These are phyloP conservation scores for Schwanniomyces occidentalis DNA, from an alignment of 805 yeast genomes.

Conservation along the genomic window DNA sequence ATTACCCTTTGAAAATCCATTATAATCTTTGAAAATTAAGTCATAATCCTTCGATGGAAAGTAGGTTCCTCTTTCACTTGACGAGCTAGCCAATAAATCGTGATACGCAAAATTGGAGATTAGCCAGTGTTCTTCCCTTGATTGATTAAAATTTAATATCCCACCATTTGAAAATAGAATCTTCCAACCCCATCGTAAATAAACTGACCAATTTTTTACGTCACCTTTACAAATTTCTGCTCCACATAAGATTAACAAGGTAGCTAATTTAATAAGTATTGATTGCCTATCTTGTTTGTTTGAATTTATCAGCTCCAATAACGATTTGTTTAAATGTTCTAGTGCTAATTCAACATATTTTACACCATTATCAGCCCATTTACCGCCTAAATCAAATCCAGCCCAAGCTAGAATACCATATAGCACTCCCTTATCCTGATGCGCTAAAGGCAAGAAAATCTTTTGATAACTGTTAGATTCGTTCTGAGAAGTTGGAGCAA, in stretches of 20 bases:
- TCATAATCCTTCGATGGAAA: slow-evolving; percentile 65
- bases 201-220: slow-evolving; percentile 70
- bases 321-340: slow-evolving; percentile 36
- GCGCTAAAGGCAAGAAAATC: slow-evolving; percentile 57
- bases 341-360: slow-evolving; percentile 50
- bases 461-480: slow-evolving; percentile 52
- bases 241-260: slow-evolving; percentile 67
- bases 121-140: slow-evolving; percentile 68
- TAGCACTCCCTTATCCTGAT: slow-evolving; percentile 49
- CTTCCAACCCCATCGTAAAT: slow-evolving; percentile 65
- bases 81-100: slow-evolving; percentile 67
- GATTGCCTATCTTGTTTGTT: slow-evolving; percentile 27
- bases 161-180: slow-evolving; percentile 66
- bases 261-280: slow-evolving; percentile 54
- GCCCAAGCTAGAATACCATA: slow-evolving; percentile 58
- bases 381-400: slow-evolving; percentile 49
- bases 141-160: slow-evolving; percentile 48
- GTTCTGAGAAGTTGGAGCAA: slow-evolving; percentile 45
- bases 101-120: slow-evolving; percentile 80
- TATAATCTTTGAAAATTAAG: slow-evolving; percentile 41
- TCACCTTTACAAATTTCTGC: slow-evolving; percentile 85
- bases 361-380: slow-evolving; percentile 49
- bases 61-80: slow-evolving; percentile 61
- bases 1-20: slow-evolving; percentile 38
- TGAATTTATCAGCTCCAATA: slow-evolving; percentile 8